Evolutionary conservation across 352 stramenopile species (phyloP), one percentile per base, ranked within the genome.

Genomic region (Thraustochytrium sp.): DNA sequence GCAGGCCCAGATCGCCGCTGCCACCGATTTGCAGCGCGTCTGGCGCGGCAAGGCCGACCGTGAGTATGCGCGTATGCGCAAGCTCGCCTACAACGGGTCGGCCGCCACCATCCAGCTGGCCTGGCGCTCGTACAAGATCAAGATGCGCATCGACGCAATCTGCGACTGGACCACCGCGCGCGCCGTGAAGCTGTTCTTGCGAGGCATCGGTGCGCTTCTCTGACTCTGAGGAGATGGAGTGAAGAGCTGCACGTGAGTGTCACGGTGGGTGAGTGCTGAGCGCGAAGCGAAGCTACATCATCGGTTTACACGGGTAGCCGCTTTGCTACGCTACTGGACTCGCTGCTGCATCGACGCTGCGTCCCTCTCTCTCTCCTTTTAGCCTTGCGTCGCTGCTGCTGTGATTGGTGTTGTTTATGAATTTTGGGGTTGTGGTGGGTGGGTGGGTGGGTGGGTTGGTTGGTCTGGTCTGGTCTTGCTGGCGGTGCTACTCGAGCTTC

Each of bases 121-220:
- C n/a, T 80, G 68, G 68, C 21, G 26, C 5, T 80, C 68, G 37
- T 80, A 80, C 51, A 29, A 23, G 21, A 46, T 80, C 23, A 80
- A 80, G 68, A 21, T 11, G 44, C 63, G 76, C 8, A 34, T 80
- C 2, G 36, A 80, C 0, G 46, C 34, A 13, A 46, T 80, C 26
- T 80, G 68, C 34, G 68, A 80, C 68, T 55, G 31, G 48, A 38
- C 31, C 16, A 23, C 37, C 13, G 68, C 68, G 8, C 8, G 5
- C 31, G 37, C n/a, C 16, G 68, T 64, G 23, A 80, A 63, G 23
- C 11, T 46, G 1, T 80, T 80, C 23, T 23, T 80, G 34, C 48
- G 29, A 5, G 31, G 48, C 26, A 72, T 80, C 18, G 46, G 46
- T 13, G 68, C 68, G 18, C 76, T 80, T 26, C 8, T 63, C 37